Evolutionary conservation across 768 basidiomycete species (phyloP).

Genomic region (Russula abietina): DNA sequence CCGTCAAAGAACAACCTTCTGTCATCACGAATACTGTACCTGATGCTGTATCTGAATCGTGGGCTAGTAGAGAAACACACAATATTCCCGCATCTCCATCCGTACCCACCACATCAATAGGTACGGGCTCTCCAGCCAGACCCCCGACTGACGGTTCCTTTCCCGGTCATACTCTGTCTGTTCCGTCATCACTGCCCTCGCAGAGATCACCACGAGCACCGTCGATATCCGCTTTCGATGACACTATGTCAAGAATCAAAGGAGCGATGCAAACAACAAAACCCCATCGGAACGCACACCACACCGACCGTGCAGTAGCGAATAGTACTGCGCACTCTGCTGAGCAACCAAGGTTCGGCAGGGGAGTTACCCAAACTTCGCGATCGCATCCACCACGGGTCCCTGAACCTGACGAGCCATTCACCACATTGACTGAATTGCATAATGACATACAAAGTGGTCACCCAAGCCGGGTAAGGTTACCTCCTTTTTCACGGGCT

Average conservation of each 20-base stretch:
- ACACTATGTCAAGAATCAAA: slow-evolving; percentile 81
- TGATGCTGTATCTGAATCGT: slow-evolving; percentile 8
- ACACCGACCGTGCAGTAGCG: slow-evolving; percentile 14
- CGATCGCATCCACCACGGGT: slow-evolving; percentile 3
- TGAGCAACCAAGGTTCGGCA: slow-evolving; percentile 11
- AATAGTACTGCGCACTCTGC: not conserved
- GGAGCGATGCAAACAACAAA: slow-evolving; percentile 66
- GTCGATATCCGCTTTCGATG: slow-evolving; percentile 68
- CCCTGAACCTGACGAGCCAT: slow-evolving; percentile 15
- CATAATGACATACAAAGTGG: slow-evolving; percentile 25
- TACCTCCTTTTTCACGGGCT: slow-evolving; percentile 42
- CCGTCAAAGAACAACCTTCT: slow-evolving; percentile 16
- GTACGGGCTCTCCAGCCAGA: slow-evolving; percentile 3
- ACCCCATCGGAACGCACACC: slow-evolving; percentile 38
- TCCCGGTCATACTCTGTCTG: slow-evolving; percentile 6
- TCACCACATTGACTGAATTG: slow-evolving; percentile 26
- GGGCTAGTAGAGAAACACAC: slow-evolving; percentile 5
- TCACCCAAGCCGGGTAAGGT: slow-evolving; percentile 34
- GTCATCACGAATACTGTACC: not conserved
- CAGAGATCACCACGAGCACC: slow-evolving; percentile 28
- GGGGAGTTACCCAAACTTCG: not conserved
- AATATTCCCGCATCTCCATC: slow-evolving; percentile 5
- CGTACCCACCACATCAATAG: slow-evolving; percentile 1
- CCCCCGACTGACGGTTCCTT: slow-evolving; percentile 9
- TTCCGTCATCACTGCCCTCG: slow-evolving; percentile 7